Evolutionary conservation across 352 stramenopile genomes (phyloP).

Genomic region (Phytophthora macrochlamydospora): DNA sequence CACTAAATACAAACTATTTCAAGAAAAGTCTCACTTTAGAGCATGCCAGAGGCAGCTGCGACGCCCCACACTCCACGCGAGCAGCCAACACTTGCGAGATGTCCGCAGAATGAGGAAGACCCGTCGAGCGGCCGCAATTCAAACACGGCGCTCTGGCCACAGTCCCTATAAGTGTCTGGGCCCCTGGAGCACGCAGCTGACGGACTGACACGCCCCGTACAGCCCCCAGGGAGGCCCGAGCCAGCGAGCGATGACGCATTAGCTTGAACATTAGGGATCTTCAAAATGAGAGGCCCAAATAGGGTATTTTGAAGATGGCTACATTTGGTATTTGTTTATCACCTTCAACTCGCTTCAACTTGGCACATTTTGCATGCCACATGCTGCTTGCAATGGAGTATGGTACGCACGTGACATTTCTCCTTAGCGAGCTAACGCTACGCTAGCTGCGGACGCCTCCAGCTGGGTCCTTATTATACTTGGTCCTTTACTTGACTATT

Average conservation of each 20-base stretch:
- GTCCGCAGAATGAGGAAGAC: conserved; percentile 18
- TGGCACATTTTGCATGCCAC: not conserved
- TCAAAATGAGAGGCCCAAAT: not conserved
- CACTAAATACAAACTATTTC: not conserved
- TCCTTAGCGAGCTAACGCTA: conserved; percentile 22
- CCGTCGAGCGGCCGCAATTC: conserved; percentile 37
- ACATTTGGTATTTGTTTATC: not conserved
- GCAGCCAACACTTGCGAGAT: conserved; percentile 27
- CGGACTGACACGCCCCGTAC: conserved; percentile 18
- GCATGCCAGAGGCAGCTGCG: conserved; percentile 53
- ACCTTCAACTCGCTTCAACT: not conserved
- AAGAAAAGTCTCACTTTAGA: conserved; percentile 29
- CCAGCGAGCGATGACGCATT: conserved; percentile 1
- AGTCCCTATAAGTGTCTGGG: conserved; percentile 35
- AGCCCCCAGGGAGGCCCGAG: not conserved
- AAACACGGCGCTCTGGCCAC: conserved; percentile 57
- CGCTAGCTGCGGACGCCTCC: conserved; percentile 14
- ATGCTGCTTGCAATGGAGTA: conserved; percentile 1
- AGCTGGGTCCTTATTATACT: conserved; percentile 39
- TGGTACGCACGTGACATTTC: conserved; percentile 20
- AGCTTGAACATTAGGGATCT: conserved; percentile 33
- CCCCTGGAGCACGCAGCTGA: conserved; percentile 18
- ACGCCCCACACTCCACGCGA: conserved; percentile 38
- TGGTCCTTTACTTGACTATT: conserved; percentile 38
- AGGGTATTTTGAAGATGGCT: not conserved